Base-by-base conservation (phyloP, 176 grass and related monocot genomes). In the Cenchrus purpureus region DNA sequence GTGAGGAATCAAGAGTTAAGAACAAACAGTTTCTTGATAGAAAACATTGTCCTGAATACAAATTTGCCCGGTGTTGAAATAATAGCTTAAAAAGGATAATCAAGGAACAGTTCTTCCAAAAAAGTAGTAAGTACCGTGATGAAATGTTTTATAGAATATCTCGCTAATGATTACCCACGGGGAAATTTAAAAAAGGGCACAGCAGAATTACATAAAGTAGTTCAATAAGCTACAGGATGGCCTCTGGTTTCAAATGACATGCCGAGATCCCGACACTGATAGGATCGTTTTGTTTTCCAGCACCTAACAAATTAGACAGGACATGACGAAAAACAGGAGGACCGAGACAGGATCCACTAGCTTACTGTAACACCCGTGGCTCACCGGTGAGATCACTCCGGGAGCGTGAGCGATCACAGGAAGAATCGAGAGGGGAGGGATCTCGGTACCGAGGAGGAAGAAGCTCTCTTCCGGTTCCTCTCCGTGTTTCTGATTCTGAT, bases 11-110 rank as follows among this genome's bases (percentile, higher is more conserved):
- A 65, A 28, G 62, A 84, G 28, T 67, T 62, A 74, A 83, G 31
- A 73, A 37, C 12, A 84, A 48, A 87, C 43, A 79, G 19, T 78
- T 55, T 43, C 13, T 59, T 77, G 67, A 79, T 32, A 59, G 49
- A 29, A 20, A 74, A 74, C 32, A 10, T 28, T 44, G 56, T 52
- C 67, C 65, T 19, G 65, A 34, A 68, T 73, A 83, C 71, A 68
- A 61, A 60, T 62, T 74, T 28, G 25, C 58, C 55, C 14, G 7
- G 16, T 57, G 22, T 14, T 42, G 50, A 73, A 48, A 40, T 22
- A 42, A 34, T 28, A 17, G 17, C 3, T 76, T 68, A 25, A 57
- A 74, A 10, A 29, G 72, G 20, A n/a, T 20, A 69, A 56, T 0
- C 32, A 16, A 1, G 12, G 65, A 60, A 28, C 55, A 71, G 49